phyloP scores from a whole-genome alignment of 2,329 filamentous ascomycete genomes.

The Fusarium lateritium region DNA sequence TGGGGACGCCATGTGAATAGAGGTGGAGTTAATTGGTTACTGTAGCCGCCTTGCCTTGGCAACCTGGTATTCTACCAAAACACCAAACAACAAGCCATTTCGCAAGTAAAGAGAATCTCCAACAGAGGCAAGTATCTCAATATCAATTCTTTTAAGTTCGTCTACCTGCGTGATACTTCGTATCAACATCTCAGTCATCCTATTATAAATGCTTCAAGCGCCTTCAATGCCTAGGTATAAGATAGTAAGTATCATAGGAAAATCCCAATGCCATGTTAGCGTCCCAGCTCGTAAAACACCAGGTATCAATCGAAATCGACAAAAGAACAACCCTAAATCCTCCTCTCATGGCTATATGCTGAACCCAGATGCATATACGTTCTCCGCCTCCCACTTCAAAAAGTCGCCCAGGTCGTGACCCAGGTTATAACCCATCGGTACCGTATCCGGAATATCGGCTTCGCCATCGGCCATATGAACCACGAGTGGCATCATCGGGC shows the following conservation, averaged over 20 bases:
- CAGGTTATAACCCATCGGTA: constrained; percentile 74
- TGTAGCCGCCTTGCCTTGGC: not conserved
- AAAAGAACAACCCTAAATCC: constrained; percentile 10
- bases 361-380: constrained; percentile 58
- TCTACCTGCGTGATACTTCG: constrained; percentile 35
- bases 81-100: not conserved
- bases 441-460: constrained; percentile 50
- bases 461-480: constrained; percentile 58
- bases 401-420: constrained; percentile 72
- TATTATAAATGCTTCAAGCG: constrained; percentile 33
- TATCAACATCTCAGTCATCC: constrained; percentile 25
- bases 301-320: constrained; percentile 17
- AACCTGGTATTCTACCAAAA: not conserved
- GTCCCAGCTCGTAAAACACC: constrained; percentile 9
- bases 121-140: not conserved
- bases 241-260: constrained; percentile 12
- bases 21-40: constrained; percentile 20
- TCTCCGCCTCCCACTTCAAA: constrained; percentile 69
- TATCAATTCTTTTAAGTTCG: constrained; percentile 22
- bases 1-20: constrained; percentile 3
- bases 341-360: constrained; percentile 37
- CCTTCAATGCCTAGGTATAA: constrained; percentile 36
- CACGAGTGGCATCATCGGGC: constrained; percentile 64
- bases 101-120: not conserved
- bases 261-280: constrained; percentile 15